Base-by-base conservation (phyloP, 352 stramenopile species). In the Aphanomyces stellatus region DNA sequence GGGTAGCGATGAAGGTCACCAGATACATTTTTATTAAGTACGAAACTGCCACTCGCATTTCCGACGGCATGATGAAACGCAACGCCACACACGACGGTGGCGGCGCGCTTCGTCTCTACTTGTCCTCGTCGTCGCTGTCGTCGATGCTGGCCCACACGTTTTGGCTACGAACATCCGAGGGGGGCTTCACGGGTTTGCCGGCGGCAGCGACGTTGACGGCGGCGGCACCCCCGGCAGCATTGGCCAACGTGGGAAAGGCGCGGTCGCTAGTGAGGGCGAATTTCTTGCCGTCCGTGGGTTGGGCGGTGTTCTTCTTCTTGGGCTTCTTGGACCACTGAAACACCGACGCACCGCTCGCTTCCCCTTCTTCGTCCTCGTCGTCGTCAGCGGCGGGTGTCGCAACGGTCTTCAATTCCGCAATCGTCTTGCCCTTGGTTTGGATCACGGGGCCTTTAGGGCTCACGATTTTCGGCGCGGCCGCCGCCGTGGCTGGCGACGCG, bases 401-500 rank as follows among this genome's bases (percentile, higher is more conserved):
- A 30, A 17, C 35, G 13, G 59, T 65, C 30, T 65, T 41, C 28
- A 65, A 30, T 11, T 41, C 35, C 13, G 35, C 59, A 57, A 65
- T 48, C 25, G 46, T 40, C 25, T 67, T 67, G 60, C 60, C 60
- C 28, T 67, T 67, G 17, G 60, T 67, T 37, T 67, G 60, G 49
- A 67, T 67, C 31, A 53, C 49, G 8, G 59, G 43, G 19, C 46
- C 46, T 30, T 67, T 67, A 8, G 46, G 43, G 33, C 34, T 48
- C 0, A 37, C 15, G 13, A 49, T 4, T 31, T 35, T n/a, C 4
- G 60, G 41, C 43, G 41, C 27, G 5, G 27, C 40, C 17, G 28
- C 24, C 8, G 55, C 30, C 24, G 35, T 19, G n/a, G 30, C 49
- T 13, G 55, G 55, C 7, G 55, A n/a, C 6, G 55, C 7, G 7